Evolutionary conservation across 2,329 filamentous ascomycete species (phyloP).

Genomic region (Hymenoscyphus repandus): DNA sequence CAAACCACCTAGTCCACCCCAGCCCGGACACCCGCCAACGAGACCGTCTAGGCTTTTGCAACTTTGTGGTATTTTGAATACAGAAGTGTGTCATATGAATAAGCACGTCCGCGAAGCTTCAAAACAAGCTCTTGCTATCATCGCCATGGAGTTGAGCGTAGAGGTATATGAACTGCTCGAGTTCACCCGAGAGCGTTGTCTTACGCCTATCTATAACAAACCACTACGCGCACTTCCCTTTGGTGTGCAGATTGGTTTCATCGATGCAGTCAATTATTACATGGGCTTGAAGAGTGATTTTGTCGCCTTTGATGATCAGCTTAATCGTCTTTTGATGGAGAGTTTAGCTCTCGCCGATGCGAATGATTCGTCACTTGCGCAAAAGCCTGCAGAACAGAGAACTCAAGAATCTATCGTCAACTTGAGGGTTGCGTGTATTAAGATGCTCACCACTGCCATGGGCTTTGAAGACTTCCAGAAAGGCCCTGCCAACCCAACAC

Average conservation of each 20-base stretch:
- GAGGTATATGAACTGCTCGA: slow-evolving; percentile 84
- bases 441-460: slow-evolving; percentile 88
- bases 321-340: slow-evolving; percentile 88
- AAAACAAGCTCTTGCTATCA: slow-evolving; percentile 71
- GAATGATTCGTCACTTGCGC: slow-evolving; percentile 83
- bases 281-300: slow-evolving; percentile 85
- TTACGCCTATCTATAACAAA: slow-evolving; percentile 93
- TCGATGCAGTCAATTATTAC: slow-evolving; percentile 95
- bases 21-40: slow-evolving; percentile 52
- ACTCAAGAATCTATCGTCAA: slow-evolving; percentile 94
- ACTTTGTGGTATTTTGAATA: slow-evolving; percentile 79
- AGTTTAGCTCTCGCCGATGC: slow-evolving; percentile 91
- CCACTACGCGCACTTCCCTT: slow-evolving; percentile 90
- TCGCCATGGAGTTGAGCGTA: slow-evolving; percentile 71
- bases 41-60: slow-evolving; percentile 63
- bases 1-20: slow-evolving; percentile 40
- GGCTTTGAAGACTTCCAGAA: slow-evolving; percentile 86
- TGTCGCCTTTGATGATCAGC: slow-evolving; percentile 83
- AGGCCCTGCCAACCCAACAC: slow-evolving; percentile 59
- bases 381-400: slow-evolving; percentile 89
- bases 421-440: slow-evolving; percentile 87
- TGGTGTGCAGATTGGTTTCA: slow-evolving; percentile 92
- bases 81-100: slow-evolving; percentile 92
- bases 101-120: slow-evolving; percentile 87
- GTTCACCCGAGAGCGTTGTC: slow-evolving; percentile 81